These are phyloP conservation scores for Nematocida sp. DNA, from an alignment of 371 early-diverging fungal genomes.

Conservation along the genomic window DNA sequence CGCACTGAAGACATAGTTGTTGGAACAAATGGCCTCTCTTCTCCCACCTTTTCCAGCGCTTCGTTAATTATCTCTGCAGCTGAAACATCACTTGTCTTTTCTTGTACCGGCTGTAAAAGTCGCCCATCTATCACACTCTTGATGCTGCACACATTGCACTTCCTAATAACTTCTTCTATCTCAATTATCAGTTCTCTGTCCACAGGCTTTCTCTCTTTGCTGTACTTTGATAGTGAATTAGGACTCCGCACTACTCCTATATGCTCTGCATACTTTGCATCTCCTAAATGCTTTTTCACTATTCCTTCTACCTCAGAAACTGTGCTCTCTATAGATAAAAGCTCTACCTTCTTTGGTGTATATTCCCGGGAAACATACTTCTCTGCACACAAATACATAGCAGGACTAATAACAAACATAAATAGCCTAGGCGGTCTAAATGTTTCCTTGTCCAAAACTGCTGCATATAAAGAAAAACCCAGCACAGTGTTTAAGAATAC, in stretches of 20 bases:
- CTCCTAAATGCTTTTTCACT: background rate
- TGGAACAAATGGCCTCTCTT: constrained; percentile 8
- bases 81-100: background rate
- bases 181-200: constrained; percentile 5
- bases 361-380: background rate
- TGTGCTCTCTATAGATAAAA: background rate
- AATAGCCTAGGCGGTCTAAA: constrained; percentile 42
- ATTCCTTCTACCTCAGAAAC: background rate
- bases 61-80: constrained; percentile 1
- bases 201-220: background rate
- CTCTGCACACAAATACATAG: constrained; percentile 8
- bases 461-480: constrained; percentile 48
- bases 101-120: background rate
- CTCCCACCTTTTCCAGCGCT: background rate
- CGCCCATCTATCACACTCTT: constrained; percentile 34
- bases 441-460: constrained; percentile 20
- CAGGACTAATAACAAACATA: constrained; percentile 45
- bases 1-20: constrained; percentile 16
- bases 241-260: background rate
- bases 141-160: background rate
- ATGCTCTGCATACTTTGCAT: background rate
- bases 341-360: background rate
- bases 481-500: constrained; percentile 34
- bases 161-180: background rate
- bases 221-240: background rate